Evolutionary conservation across 139 green algal species (phyloP), one percentile per base, ranked within the genome.

Genomic region (Asterochloris sp.): DNA sequence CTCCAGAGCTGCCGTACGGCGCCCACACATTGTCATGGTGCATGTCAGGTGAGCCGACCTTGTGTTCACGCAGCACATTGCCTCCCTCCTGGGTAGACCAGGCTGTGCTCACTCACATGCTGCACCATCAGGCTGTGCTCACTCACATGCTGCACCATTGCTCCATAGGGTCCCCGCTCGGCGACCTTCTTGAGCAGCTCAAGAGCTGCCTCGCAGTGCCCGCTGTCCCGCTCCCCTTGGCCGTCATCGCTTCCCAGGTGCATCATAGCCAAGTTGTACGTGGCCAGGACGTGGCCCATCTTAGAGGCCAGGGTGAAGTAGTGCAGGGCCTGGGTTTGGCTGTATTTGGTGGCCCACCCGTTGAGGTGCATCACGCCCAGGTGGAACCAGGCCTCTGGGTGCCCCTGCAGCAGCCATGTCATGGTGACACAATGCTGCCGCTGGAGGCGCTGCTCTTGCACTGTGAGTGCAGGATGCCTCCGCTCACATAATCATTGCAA

Each of bases 251-350:
- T 47, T 10, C 84, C 81, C 66, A 96, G 85, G 64, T 96, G 91
- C 91, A 99, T 92, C 87, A 97, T 92, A 24, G 95, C 97, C 16
- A 95, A 86, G 86, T 98, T 97, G 90, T 98, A 98, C 84, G 91
- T 86, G n/a, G 94, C 94, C 76, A 96, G 88, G 24, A 92, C 24
- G 86, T 98, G 92, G 11, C 94, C 93, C 10, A 81, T 29, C 61
- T 85, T 81, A 13, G 85, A 68, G 6, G 90, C 86, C 24, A 81
- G 26, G 54, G 76, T 83, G 77, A 89, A 91, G 71, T 83, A 84
- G 47, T 88, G 47, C 15, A 77, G 68, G 16, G 90, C 90, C 78
- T 87, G 69, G 16, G 13, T 12, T 17, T 67, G 19, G 67, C 82
- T 79, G 6, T 67, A 62, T 26, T 77, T 79, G 28, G 83, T 80